Base-by-base conservation (phyloP, 495 filamentous ascomycete species). In the Cercophora sp. region DNA sequence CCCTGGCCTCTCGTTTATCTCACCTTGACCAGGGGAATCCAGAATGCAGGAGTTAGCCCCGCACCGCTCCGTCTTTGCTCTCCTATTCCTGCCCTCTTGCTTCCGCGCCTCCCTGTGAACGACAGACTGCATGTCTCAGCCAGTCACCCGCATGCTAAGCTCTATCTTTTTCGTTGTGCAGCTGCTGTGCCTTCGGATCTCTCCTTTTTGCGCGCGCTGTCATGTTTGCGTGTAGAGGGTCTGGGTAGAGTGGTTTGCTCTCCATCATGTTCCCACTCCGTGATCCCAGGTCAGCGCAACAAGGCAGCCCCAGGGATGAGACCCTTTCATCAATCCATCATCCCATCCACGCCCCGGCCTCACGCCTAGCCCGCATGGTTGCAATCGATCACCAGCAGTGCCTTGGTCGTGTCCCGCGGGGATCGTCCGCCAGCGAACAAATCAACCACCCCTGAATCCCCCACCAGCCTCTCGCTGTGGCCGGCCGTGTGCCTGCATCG, bases 401-500 rank as follows among this genome's bases (percentile, higher is more conserved):
- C 16, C 40, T 43, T 43, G 40, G 20, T 43, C 20, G 5, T 9
- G 19, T 13, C 13, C 29, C 8, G 8, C 6, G 40, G 19, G 19
- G 22, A 22, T 22, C 5, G 4, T 24, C 20, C 40, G 6, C 19
- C 23, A 25, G 40, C 40, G 18, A 19, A 32, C 48, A 51, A 23
- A 41, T 20, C 24, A 29, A 18, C 48, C 19, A 13, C 34, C 48
- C 36, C 48, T 29, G 19, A 20, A 20, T 8, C 35, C 22, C 34
- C 36, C 24, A 16, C 22, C 35, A 31, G 19, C 35, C 35, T 31
- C 34, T 42, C 25, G 16, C 36, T 31, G 35, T 31, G 35, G 48
- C 35, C 48, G 36, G 35, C n/a, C 35, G 36, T 40, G 36, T 51
- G 35, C 48, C 48, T 51, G 37, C 37, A 41, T 41, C 18, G 37